Evolutionary conservation across 164 flowering plant species (phyloP), one percentile per base, ranked within the genome.

Genomic region (Tetrastigma voinierianum): DNA sequence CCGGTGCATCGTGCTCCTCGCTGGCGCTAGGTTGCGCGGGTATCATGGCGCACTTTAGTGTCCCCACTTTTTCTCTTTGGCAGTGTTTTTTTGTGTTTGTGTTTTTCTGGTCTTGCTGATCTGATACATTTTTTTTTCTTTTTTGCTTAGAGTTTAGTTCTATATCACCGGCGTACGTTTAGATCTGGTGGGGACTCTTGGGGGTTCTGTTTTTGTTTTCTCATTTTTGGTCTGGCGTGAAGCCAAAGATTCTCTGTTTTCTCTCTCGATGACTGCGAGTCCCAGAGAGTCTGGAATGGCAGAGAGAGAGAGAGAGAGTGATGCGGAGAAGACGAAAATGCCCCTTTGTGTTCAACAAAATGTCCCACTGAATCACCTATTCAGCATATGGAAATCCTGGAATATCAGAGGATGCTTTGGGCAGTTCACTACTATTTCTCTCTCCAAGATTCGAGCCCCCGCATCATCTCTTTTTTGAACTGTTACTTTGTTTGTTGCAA

Each of bases 281-380:
- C 64, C 56, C 47, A 32, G 59, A 2, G 19, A 32, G 14, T 3
- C 57, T 4, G 25, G 23, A 57, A 24, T 45, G 18, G 59, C 72
- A 66, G 62, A 68, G 76, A 32, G 40, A 32, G 40, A 32, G 40
- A 3, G 40, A 32, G 40, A 32, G 6, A 32, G 40, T 4, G 40
- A 69, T 76, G 70, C 64, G 66, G 70, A 65, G 67, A 59, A 61
- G 66, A 59, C 65, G 5, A n/a, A 55, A 51, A 23, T 69, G 47
- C 54, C 72, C 65, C 47, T 68, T 7, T 32, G 40, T 32, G 3
- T 32, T 32, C 40, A 32, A 32, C 40, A 4, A 32, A 32, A 32
- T 32, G 40, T 32, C 40, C 40, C 40, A 3, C 40, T 32, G 40
- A 32, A 32, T 32, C 40, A 32, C 40, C 40, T 0, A 32, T 32